Evolutionary conservation across 495 filamentous ascomycete species (phyloP), one percentile per base, ranked within the genome.

Genomic region (Tuber borchii): DNA sequence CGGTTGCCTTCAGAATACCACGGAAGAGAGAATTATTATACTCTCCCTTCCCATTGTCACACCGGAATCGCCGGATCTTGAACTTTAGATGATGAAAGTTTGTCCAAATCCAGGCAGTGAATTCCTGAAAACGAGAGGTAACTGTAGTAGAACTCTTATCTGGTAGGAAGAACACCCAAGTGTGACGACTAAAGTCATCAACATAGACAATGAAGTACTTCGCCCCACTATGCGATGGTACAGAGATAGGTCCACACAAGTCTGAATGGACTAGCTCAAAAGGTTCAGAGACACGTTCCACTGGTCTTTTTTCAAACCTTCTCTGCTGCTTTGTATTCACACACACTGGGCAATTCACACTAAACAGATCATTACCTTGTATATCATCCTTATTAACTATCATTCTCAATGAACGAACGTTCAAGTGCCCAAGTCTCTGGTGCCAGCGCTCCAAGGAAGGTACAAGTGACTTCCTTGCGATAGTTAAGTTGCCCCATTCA

Each of bases 21-120:
- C 17, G 34, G 43, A 75, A 77, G 19, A 51, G 26, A 4, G 7
- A n/a, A 43, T 77, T 77, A 2, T 77, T 42, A 10, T 75, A 77
- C 34, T 71, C 73, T 20, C 75, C 72, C 17, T 48, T 44, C 10
- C 75, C n/a, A 19, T 77, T 51, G 22, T 77, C 61, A 19, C 39
- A 75, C 7, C n/a, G 19, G 26, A 77, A 77, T 70, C 51, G 3
- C 12, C 22, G 0, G 16, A 77, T 75, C 31, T 51, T 44, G 37
- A 17, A 46, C 20, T 56, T 42, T 20, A 39, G 16, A n/a, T 46
- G 19, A 4, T 61, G 4, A 9, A 56, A 56, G 10, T 56, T 56
- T 6, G 39, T 73, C n/a, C n/a, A 45, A 2, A 75, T 65, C 31
- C 48, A 22, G 12, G 74, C 40, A 2, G 68, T 42, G 12, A 75